Conservation (phyloP, 2,329 filamentous ascomycete genomes). For the Aspergillus sp. region DNA sequence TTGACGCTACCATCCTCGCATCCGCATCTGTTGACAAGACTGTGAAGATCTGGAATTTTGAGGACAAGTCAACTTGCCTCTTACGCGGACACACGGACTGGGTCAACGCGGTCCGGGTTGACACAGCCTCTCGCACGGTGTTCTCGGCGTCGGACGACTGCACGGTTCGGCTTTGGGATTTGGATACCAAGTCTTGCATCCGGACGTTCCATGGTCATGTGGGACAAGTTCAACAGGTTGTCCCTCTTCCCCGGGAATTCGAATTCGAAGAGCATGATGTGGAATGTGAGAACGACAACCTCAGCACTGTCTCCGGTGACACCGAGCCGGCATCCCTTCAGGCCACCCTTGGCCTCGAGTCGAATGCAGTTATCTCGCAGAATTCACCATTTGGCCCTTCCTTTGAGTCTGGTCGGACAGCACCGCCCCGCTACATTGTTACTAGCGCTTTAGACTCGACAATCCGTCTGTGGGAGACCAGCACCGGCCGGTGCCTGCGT, state of each 20-base stretch:
- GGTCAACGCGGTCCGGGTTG: slow-evolving; percentile 94
- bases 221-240: slow-evolving; percentile 89
- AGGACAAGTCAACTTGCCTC: slow-evolving; percentile 75
- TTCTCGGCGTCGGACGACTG: slow-evolving; percentile 94
- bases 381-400: slow-evolving; percentile 61
- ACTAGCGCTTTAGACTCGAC: slow-evolving; percentile 90
- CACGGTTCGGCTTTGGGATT: slow-evolving; percentile 87
- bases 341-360: slow-evolving; percentile 27
- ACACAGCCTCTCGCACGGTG: slow-evolving; percentile 77
- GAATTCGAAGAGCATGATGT: slow-evolving; percentile 75
- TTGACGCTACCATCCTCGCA: slow-evolving; percentile 78
- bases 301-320: slow-evolving; percentile 39
- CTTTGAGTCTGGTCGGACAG: slow-evolving; percentile 66
- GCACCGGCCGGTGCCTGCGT: slow-evolving; percentile 76
- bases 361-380: slow-evolving; percentile 37
- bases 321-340: slow-evolving; percentile 27
- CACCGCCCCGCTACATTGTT: slow-evolving; percentile 87
- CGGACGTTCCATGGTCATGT: slow-evolving; percentile 82
- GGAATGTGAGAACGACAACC: slow-evolving; percentile 59
- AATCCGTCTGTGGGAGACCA: slow-evolving; percentile 88
- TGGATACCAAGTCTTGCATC: slow-evolving; percentile 80
- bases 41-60: slow-evolving; percentile 90
- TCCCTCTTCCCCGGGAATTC: slow-evolving; percentile 81
- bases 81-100: slow-evolving; percentile 87
- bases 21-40: slow-evolving; percentile 88